Conservation (phyloP, 306 rosid species). For the Delonix regia region DNA sequence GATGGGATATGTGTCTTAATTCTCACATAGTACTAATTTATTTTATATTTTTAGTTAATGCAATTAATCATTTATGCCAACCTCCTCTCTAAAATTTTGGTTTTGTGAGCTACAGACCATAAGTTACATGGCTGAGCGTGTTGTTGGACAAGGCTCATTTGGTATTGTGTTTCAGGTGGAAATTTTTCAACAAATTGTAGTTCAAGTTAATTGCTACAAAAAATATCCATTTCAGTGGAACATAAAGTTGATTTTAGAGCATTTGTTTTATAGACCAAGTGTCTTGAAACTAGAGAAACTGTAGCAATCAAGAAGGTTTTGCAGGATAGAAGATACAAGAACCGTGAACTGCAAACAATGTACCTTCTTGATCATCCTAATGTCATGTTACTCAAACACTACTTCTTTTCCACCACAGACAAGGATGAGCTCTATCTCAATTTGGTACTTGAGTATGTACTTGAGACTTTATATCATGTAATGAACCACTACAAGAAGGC, state of each 20-base stretch:
- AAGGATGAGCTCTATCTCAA: conserved; percentile 78
- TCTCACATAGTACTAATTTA: neutral
- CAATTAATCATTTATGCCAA: neutral
- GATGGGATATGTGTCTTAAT: neutral
- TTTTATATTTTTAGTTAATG: neutral
- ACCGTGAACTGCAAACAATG: conserved; percentile 79
- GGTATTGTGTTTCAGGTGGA: conserved; percentile 78
- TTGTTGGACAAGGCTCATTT: conserved; percentile 74
- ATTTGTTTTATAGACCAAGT: conserved; percentile 61
- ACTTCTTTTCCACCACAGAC: conserved; percentile 73
- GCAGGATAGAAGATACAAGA: conserved; percentile 74
- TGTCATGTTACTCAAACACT: conserved; percentile 71
- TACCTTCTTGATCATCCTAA: conserved; percentile 79
- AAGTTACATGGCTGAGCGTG: conserved; percentile 82
- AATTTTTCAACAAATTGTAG: conserved; percentile 11
- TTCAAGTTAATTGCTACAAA: neutral
- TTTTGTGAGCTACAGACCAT: conserved; percentile 51
- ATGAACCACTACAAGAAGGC: conserved; percentile 71
- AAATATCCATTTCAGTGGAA: neutral
- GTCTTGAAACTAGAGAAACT: conserved; percentile 60
- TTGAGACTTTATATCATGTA: conserved; percentile 73
- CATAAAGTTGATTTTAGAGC: neutral
- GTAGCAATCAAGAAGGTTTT: conserved; percentile 73
- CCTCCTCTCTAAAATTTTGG: neutral
- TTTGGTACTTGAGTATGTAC: conserved; percentile 41